These are phyloP conservation scores for Ostreobium quekettii DNA, from an alignment of 139 green algal genomes.

Conservation along the genomic window DNA sequence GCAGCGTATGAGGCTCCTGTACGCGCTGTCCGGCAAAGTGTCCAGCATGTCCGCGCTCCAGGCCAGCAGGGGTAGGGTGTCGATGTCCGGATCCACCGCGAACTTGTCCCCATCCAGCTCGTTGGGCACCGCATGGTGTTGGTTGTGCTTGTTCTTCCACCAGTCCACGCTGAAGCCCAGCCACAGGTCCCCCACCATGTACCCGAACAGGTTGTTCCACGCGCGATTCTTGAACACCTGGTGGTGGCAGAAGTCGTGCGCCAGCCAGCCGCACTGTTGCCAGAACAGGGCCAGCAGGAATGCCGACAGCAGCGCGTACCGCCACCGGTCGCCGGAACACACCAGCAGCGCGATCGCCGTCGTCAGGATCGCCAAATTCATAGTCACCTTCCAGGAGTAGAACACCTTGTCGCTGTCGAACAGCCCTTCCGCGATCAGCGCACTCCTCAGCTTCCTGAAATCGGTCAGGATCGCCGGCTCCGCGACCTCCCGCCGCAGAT, in stretches of 20 bases:
- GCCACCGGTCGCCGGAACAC: background rate
- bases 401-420: constrained; percentile 43
- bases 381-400: constrained; percentile 44
- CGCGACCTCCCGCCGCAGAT: constrained; percentile 11
- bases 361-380: constrained; percentile 25
- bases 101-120: constrained; percentile 32
- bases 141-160: constrained; percentile 76
- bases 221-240: constrained; percentile 40
- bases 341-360: constrained; percentile 23
- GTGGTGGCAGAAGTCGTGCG: constrained; percentile 68
- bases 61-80: constrained; percentile 64
- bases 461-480: constrained; percentile 36
- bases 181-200: constrained; percentile 40
- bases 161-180: constrained; percentile 52
- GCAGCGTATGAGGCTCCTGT: constrained; percentile 27
- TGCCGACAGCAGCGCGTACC: constrained; percentile 26
- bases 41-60: constrained; percentile 36
- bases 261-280: constrained; percentile 63
- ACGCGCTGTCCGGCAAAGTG: constrained; percentile 11
- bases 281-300: constrained; percentile 52
- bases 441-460: constrained; percentile 43
- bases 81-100: constrained; percentile 66
- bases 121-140: constrained; percentile 60
- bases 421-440: constrained; percentile 35
- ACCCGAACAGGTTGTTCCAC: constrained; percentile 43